phyloP scores from a whole-genome alignment of 345 rosid species.

The Aegle marmelos region DNA sequence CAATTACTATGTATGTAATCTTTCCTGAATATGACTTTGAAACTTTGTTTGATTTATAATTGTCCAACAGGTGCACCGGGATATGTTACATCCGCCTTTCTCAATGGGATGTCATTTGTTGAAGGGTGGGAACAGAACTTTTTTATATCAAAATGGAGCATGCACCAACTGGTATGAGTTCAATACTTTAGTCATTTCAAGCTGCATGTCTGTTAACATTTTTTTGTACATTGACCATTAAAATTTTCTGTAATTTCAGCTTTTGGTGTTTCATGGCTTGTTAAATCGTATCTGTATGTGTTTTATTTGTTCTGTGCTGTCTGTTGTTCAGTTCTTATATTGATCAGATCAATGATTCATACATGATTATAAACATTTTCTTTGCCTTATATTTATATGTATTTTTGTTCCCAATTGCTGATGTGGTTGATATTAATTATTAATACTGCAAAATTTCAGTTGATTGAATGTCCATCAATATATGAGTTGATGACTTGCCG shows the following conservation, averaged over 20 bases:
- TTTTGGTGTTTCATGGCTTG: too few relatives aligned
- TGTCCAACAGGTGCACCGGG: constrained; percentile 83
- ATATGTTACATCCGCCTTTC: constrained; percentile 68
- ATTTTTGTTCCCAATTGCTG: too few relatives aligned
- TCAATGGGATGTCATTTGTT: constrained; percentile 96
- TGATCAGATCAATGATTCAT: not conserved
- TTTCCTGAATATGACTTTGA: not conserved
- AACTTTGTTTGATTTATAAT: not conserved
- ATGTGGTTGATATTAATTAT: not conserved
- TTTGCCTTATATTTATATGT: not conserved
- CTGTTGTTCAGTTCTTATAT: not conserved
- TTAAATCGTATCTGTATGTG: not conserved
- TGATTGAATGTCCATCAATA: constrained; percentile 63
- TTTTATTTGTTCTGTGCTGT: not conserved
- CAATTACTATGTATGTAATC: not conserved
- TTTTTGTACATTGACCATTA: constrained; percentile 1
- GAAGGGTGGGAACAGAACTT: constrained; percentile 98
- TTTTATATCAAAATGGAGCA: constrained; percentile 97
- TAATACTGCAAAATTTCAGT: constrained; percentile 32
- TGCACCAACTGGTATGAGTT: constrained; percentile 86
- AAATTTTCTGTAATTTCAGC: not conserved
- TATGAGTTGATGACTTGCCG: constrained; percentile 58
- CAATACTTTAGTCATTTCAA: constrained; percentile 5
- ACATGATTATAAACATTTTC: not conserved
- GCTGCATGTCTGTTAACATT: not conserved